Base-by-base conservation (phyloP, 805 yeast species). In the Yamadazyma kitorensis region DNA sequence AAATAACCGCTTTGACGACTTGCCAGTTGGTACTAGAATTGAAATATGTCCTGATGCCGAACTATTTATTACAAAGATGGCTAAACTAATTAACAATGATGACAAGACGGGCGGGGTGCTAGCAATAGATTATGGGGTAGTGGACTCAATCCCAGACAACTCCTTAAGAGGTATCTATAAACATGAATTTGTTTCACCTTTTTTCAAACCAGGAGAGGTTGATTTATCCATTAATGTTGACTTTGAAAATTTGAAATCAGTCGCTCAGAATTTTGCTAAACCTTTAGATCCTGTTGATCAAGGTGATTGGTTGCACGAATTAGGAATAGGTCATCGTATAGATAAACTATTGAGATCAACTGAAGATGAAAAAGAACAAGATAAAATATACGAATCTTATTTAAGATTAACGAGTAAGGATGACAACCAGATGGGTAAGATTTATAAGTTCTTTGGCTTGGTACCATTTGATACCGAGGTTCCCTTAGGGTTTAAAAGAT, bases 161-260 rank as follows among this genome's bases (percentile, higher is more conserved):
- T 69, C 88, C 0, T 64, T 86, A 22, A 66, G 95, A 21, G 95
- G 87, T 0, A 85, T 86, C 41, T 68, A 72, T 45, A 64, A 76
- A 43, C 94, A 86, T 54, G 73, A 75, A 45, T 72, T 86, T 48
- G 89, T 82, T 0, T 75, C 80, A 15, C 95, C 95, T 1, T 81
- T 84, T 39, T 64, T 55, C n/a, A 67, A 68, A 10, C 93, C 93
- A 0, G 95, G 95, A 1, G 73, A 76, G 22, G 89, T 84, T 3
- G 95, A 86, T 59, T 63, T 86, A 19, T 83, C 94, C 0, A 80
- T 82, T 0, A 94, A 86, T 52, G 95, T 86, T 9, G 95, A 86
- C 54, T 86, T 86, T 52, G 71, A 67, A 18, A 81, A 82, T 16
- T 55, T 86, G 33, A 59, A 34, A 15, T 31, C 40, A 6, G 31